A percentile compares a stretch with the other conserved stretches of the same genome.
phyloP scores from a whole-genome alignment of 2,329 filamentous ascomycete species.

The Zymoseptoria brevis region DNA sequence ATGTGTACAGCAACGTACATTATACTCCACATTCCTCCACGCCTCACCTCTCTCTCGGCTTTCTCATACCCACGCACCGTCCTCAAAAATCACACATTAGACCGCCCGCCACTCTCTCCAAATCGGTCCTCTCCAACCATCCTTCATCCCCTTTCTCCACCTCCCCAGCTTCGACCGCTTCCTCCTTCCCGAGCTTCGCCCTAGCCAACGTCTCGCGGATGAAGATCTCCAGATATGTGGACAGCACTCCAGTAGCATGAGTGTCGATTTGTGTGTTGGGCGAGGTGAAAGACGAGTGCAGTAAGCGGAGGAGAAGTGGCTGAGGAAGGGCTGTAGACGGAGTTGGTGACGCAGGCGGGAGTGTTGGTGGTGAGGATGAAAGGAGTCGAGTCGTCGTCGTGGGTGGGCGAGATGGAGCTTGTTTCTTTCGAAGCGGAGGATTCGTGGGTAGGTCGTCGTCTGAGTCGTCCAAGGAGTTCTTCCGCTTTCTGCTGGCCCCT shows the following conservation, averaged over 20 bases:
- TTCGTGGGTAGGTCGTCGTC: slow-evolving; percentile 15
- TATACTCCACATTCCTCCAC: not conserved
- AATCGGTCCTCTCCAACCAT: slow-evolving; percentile 66
- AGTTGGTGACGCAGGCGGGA: slow-evolving; percentile 1
- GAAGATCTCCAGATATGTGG: slow-evolving; percentile 85
- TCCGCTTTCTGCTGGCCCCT: not conserved
- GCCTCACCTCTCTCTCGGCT: not conserved
- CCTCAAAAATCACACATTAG: slow-evolving; percentile 71
- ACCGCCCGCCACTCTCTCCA: slow-evolving; percentile 81
- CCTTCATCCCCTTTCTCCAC: slow-evolving; percentile 16
- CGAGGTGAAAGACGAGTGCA: slow-evolving; percentile 70
- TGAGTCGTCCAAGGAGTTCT: slow-evolving; percentile 2
- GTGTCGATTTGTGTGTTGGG: slow-evolving; percentile 65
- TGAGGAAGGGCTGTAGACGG: slow-evolving; percentile 52
- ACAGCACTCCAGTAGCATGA: slow-evolving; percentile 68
- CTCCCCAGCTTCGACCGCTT: slow-evolving; percentile 29
- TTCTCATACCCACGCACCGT: not conserved
- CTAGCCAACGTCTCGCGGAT: slow-evolving; percentile 80
- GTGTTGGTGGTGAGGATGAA: slow-evolving; percentile 2
- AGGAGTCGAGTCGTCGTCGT: slow-evolving; percentile 1
- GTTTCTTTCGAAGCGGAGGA: not conserved
- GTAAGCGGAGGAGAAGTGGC: slow-evolving; percentile 64
- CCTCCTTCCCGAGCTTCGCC: slow-evolving; percentile 60
- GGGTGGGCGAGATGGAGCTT: slow-evolving; percentile 1
- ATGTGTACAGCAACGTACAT: not conserved